Base-by-base conservation (phyloP, 495 filamentous ascomycete genomes). In the Thermothielavioides terrestris region DNA sequence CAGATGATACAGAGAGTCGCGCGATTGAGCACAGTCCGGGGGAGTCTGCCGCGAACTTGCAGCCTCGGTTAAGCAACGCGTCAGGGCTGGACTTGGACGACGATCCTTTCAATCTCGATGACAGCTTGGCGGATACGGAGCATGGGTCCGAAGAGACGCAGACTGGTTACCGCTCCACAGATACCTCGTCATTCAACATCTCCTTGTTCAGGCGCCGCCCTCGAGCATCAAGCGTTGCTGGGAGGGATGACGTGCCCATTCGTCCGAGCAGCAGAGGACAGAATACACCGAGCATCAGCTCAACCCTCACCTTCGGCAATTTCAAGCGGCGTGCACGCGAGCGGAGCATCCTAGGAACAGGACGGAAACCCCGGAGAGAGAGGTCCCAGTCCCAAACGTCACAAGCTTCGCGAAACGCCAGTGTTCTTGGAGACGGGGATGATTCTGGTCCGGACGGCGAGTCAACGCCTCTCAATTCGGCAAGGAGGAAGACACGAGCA, bases 51-150 rank as follows among this genome's bases (percentile, higher is more conserved):
- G 28, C 58, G 44, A 30, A 20, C 17, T 21, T 28, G 7, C 48
- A 52, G 50, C 54, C 62, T 34, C 42, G 62, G 25, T 52, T 66
- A 21, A 63, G 63, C 6, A 70, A 75, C 23, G 53, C 62, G 6
- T 72, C 70, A 10, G 73, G 73, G 6, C 23, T 76, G 42, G 73
- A 76, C 45, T 42, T 76, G 50, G 72, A 75, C 42, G 72, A 73
- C 42, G 57, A 59, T 5, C 56, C 67, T n/a, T 73, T 75, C 35
- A 70, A 69, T 17, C 54, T 74, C 14, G 65, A 75, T 43, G 69
- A 72, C 23, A 73, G 64, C 21, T 53, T 76, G 20, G 66, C 68
- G 7, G 53, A 57, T 36, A 51, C 49, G 8, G 39, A 56, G 14
- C 15, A 59, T 10, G 50, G 37, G 2, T 46, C 52, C 14, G 57